Percentiles rank a stretch among this genome's conserved stretches.
phyloP scores from a whole-genome alignment of 2,329 filamentous ascomycete genomes.

The Venturia nashicola region DNA sequence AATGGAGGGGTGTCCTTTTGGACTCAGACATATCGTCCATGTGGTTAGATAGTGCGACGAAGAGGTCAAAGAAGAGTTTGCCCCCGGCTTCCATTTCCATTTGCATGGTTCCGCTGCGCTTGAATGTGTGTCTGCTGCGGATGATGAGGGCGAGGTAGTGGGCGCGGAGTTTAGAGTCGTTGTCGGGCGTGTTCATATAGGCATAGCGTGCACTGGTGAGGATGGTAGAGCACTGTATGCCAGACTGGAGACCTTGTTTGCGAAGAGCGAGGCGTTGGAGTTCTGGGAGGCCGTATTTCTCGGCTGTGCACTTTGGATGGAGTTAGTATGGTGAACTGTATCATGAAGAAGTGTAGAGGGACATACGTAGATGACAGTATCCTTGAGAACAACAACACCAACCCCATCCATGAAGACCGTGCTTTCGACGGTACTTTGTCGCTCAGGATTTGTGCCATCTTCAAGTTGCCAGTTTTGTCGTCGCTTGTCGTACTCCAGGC shows the following conservation, averaged over 20 bases:
- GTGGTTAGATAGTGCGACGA: constrained; percentile 86
- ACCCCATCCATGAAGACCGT: constrained; percentile 51
- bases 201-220: constrained; percentile 78
- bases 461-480: constrained; percentile 76
- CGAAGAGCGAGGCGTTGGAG: constrained; percentile 73
- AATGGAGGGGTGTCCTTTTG: constrained; percentile 1
- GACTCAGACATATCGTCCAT: constrained; percentile 36
- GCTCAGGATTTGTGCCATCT: constrained; percentile 41
- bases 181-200: constrained; percentile 79
- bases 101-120: constrained; percentile 90
- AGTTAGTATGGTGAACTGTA: constrained; percentile 12
- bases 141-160: constrained; percentile 92
- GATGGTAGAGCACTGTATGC: constrained; percentile 75
- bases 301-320: constrained; percentile 52
- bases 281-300: constrained; percentile 71
- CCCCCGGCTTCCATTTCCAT: constrained; percentile 84
- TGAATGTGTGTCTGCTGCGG: constrained; percentile 75
- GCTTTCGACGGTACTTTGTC: constrained; percentile 4
- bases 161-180: constrained; percentile 77
- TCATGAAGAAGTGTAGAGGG: neutral
- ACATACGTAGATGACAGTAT: constrained; percentile 69
- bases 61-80: constrained; percentile 84
- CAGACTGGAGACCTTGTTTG: constrained; percentile 80
- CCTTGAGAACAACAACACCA: constrained; percentile 63
- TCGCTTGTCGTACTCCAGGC: constrained; percentile 69